Percentiles rank a stretch among this genome's conserved stretches.
phyloP scores from a whole-genome alignment of 1,139 yeast genomes.

The Candida pseudoviswanathii region DNA sequence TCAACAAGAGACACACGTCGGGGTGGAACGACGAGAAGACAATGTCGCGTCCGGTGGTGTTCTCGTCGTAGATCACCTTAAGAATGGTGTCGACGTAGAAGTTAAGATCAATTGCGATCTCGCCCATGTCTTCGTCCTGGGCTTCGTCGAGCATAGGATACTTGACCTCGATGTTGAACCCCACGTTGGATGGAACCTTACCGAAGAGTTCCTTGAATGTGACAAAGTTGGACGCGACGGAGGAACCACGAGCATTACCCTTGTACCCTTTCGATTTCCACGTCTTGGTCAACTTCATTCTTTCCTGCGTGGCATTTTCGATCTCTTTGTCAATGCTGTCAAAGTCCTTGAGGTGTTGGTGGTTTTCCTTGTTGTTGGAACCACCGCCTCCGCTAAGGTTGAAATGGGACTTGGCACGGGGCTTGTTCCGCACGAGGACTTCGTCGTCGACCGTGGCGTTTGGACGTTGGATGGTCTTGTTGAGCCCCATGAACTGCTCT shows the following conservation, averaged over 20 bases:
- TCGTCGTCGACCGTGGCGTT: conserved; percentile 42
- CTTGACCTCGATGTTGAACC: conserved; percentile 93
- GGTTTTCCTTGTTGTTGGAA: conserved; percentile 13
- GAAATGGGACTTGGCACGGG: conserved; percentile 43
- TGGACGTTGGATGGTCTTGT: conserved; percentile 23
- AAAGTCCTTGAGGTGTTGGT: conserved; percentile 20
- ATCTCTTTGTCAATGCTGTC: conserved; percentile 42
- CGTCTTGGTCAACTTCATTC: conserved; percentile 86
- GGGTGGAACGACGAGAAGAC: conserved; percentile 95
- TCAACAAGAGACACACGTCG: conserved; percentile 81
- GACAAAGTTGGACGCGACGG: conserved; percentile 90
- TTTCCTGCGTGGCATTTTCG: conserved; percentile 49
- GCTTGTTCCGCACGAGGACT: conserved; percentile 37
- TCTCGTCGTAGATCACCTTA: conserved; percentile 72
- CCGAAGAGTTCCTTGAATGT: conserved; percentile 83
- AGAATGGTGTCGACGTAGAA: conserved; percentile 86
- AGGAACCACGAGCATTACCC: conserved; percentile 87
- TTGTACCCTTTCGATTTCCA: conserved; percentile 86
- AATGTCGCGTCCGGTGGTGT: conserved; percentile 78
- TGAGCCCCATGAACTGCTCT: conserved; percentile 82
- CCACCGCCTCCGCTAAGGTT: conserved; percentile 22
- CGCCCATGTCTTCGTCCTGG: conserved; percentile 85
- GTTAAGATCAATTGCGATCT: conserved; percentile 80
- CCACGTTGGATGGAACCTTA: conserved; percentile 80
- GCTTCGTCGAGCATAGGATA: conserved; percentile 97